These are phyloP conservation scores for Tympanopsis confertula DNA, from an alignment of 2,329 filamentous ascomycete species.

Conservation along the genomic window DNA sequence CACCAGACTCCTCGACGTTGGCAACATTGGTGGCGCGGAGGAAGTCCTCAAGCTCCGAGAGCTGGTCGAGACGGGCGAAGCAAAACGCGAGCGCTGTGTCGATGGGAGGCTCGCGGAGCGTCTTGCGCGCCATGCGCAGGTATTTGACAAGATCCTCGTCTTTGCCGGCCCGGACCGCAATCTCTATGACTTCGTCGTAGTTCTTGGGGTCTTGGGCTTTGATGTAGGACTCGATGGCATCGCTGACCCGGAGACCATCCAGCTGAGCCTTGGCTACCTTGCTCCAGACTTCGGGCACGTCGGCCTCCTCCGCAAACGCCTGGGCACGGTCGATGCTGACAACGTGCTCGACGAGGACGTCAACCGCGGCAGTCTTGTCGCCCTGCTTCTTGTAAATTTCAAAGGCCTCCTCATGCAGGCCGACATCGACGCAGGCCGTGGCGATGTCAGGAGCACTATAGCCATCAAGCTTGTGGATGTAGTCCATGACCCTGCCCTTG, in stretches of 20 bases:
- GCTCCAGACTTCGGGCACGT: slow-evolving; percentile 93
- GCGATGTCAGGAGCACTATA: slow-evolving; percentile 92
- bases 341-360: slow-evolving; percentile 88
- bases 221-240: slow-evolving; percentile 94
- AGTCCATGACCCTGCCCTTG: slow-evolving; percentile 87
- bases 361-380: slow-evolving; percentile 75
- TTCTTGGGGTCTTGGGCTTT: slow-evolving; percentile 87
- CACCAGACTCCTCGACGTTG: slow-evolving; percentile 89
- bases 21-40: slow-evolving; percentile 85
- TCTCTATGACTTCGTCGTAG: slow-evolving; percentile 92
- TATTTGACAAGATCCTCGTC: slow-evolving; percentile 96
- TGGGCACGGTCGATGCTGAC: slow-evolving; percentile 97
- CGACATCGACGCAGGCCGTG: slow-evolving; percentile 83
- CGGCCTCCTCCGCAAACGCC: slow-evolving; percentile 90
- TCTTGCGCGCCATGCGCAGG: slow-evolving; percentile 94
- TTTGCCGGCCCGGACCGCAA: slow-evolving; percentile 87
- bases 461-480: slow-evolving; percentile 80
- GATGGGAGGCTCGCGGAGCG: slow-evolving; percentile 80
- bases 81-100: slow-evolving; percentile 91
- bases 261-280: slow-evolving; percentile 96
- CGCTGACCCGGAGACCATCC: slow-evolving; percentile 82
- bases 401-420: slow-evolving; percentile 91
- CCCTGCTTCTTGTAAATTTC: slow-evolving; percentile 97
- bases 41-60: slow-evolving; percentile 92
- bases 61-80: slow-evolving; percentile 82